Evolutionary conservation across 805 yeast species (phyloP).

Genomic region (Ogataea minuta): DNA sequence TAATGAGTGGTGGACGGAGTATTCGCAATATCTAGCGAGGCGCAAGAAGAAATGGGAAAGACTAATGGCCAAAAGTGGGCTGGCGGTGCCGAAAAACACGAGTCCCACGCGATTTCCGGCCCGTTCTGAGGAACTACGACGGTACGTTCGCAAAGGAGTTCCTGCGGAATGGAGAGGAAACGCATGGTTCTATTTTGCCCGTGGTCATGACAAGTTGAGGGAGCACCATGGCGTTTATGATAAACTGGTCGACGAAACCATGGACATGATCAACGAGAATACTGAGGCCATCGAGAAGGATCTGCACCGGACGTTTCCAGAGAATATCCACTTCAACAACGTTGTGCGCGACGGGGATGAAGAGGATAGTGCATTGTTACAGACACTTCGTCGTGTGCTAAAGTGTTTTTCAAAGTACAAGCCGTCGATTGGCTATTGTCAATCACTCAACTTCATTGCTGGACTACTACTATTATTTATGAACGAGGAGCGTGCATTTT

Average conservation of each 20-base stretch:
- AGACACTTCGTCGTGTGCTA: conserved; percentile 74
- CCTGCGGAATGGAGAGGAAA: conserved; percentile 97
- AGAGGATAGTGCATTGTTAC: conserved; percentile 63
- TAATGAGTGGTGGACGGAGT: conserved; percentile 72
- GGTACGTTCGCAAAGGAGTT: conserved; percentile 85
- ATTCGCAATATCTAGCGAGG: conserved; percentile 58
- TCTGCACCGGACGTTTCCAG: conserved; percentile 92
- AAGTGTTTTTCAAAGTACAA: conserved; percentile 80
- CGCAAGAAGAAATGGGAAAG: conserved; percentile 76
- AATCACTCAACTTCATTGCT: conserved; percentile 87
- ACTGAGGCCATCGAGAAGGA: conserved; percentile 94
- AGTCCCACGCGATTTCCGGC: conserved; percentile 72
- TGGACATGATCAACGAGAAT: conserved; percentile 59
- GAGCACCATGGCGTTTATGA: conserved; percentile 75
- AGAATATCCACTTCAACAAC: conserved; percentile 74
- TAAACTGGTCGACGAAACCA: conserved; percentile 58
- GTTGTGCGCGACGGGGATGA: conserved; percentile 20
- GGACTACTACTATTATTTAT: conserved; percentile 81
- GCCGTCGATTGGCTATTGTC: conserved; percentile 94
- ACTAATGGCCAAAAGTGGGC: conserved; percentile 66
- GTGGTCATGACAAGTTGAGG: conserved; percentile 61
- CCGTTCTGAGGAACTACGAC: conserved; percentile 70
- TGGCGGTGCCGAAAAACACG: conserved; percentile 43
- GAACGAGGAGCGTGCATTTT: conserved; percentile 87
- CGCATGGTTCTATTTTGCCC: conserved; percentile 95